Evolutionary conservation across 148 eudicot genomes (phyloP).

Genomic region (Fallopia convolvulus): DNA sequence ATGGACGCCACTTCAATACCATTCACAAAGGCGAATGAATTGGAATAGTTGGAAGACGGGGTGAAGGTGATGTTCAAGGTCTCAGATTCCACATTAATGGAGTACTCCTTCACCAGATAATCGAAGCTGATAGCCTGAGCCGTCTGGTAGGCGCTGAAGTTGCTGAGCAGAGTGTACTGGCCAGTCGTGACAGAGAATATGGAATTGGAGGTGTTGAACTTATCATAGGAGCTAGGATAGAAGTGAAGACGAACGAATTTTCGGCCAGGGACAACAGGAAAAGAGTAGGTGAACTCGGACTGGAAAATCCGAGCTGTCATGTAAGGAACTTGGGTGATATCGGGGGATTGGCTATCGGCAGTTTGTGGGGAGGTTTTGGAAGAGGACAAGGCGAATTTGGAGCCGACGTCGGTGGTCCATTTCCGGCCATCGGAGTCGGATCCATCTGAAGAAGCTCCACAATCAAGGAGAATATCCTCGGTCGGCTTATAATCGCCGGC

Average conservation of each 20-base stretch:
- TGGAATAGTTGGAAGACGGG: constrained; percentile 40
- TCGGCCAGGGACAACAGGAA: constrained; percentile 68
- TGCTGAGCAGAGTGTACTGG: constrained; percentile 52
- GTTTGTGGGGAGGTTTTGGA: constrained; percentile 29
- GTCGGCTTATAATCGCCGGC: constrained; percentile 48
- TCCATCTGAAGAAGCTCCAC: constrained; percentile 41
- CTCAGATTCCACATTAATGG: constrained; percentile 39
- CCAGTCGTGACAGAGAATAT: constrained; percentile 59
- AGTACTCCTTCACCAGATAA: constrained; percentile 53
- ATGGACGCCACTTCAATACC: constrained; percentile 86
- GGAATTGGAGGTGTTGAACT: constrained; percentile 43
- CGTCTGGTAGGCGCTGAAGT: constrained; percentile 77
- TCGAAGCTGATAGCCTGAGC: constrained; percentile 61
- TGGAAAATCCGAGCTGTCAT: constrained; percentile 67
- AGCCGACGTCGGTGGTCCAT: constrained; percentile 62
- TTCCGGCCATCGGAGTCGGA: constrained; percentile 41
- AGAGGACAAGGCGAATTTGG: constrained; percentile 40
- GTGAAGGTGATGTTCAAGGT: constrained; percentile 56
- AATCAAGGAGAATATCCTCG: constrained; percentile 39
- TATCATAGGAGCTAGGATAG: constrained; percentile 53
- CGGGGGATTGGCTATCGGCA: constrained; percentile 51
- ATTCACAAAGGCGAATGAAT: constrained; percentile 75
- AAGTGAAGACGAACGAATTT: constrained; percentile 77
- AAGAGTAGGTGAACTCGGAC: constrained; percentile 56
- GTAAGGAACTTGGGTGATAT: constrained; percentile 63